Evolutionary conservation across 208 protist genomes (phyloP), one percentile per base, ranked within the genome.

Genomic region (Perkinsela sp.): DNA sequence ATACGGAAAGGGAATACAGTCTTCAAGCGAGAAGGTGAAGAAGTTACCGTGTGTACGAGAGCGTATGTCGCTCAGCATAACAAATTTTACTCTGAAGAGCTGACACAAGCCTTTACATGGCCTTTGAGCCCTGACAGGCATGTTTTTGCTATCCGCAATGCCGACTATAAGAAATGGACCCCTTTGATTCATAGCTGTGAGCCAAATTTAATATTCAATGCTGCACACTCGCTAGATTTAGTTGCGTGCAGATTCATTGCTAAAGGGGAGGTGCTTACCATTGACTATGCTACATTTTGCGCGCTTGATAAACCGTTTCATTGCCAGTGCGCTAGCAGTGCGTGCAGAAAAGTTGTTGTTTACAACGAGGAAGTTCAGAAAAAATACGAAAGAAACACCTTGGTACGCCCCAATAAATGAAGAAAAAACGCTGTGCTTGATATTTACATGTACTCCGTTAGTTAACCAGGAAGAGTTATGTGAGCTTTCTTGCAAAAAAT

Each of bases 231-330:
- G 29, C 75, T 91, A n/a, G 88, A 91, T 74, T 81, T 91, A 15
- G 79, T 87, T 32, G 86, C 86, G 1, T 48, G 77, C 13, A 78
- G 81, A 30, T 71, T 80, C 31, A 85, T 91, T 40, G 75, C 73
- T 0, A 73, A 71, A 2, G 83, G 81, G 0, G 86, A 91, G 68
- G 81, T 86, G 67, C 69, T 91, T 1, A 88, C 79, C 68, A 88
- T 89, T 76, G 83, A 91, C 74, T 91, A 91, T 71, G 82, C 80
- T 29, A 91, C 86, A 0, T 91, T 91, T 70, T 91, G 86, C 73
- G 85, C 40, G 13, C 13, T 22, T n/a, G 40, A 57, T 22, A 22
- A 57, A n/a, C 13, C 40, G 6, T n/a, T 57, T 57, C 40, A 6
- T 6, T 57, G 40, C 40, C 6, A 57, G 13, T 57, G 40, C 40